Base-by-base conservation (phyloP, 768 basidiomycete species). In the Thelephora ganbajun region DNA sequence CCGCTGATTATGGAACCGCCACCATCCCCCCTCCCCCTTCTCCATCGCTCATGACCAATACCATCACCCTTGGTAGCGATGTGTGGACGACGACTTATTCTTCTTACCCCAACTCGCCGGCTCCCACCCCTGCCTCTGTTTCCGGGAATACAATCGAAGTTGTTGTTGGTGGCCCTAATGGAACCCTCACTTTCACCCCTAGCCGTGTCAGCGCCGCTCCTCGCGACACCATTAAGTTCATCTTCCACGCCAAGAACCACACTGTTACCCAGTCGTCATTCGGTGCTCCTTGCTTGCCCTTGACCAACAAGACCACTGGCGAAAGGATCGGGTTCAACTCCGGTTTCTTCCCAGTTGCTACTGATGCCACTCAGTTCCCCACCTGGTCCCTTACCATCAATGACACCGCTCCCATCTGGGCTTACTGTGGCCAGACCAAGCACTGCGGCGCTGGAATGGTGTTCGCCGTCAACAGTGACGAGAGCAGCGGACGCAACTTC, bases 201-300 rank as follows among this genome's bases (percentile, higher is more conserved):
- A 62, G 70, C 37, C 61, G 60, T 55, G 60, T 82, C 53, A 46
- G 59, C 19, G 79, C 79, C 35, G 53, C 60, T 41, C 73, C 76
- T 42, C 66, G 72, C 36, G 80, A 82, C 57, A 66, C 62, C 44
- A 60, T 83, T 54, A 61, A 68, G 46, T 83, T 83, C 63, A 68
- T 75, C 58, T 81, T 81, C 75, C 76, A 57, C 45, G 73, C 59
- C 58, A 80, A 80, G 71, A 83, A 81, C 63, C 79, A 81, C 64
- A 73, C 74, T 6, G 77, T 77, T 19, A 77, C 77, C 18, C 77
- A 80, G 61, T 74, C 75, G 9, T 66, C 73, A 3, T 81, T 83
- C 59, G 71, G 66, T 39, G 70, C 72, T 44, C 79, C 80, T 44
- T 82, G 79, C 64, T 61, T 65, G 45, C 66, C 61, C 35, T 57